These are phyloP conservation scores for Hanseniaspora clermontiae DNA, from an alignment of 805 yeast species.

Conservation along the genomic window DNA sequence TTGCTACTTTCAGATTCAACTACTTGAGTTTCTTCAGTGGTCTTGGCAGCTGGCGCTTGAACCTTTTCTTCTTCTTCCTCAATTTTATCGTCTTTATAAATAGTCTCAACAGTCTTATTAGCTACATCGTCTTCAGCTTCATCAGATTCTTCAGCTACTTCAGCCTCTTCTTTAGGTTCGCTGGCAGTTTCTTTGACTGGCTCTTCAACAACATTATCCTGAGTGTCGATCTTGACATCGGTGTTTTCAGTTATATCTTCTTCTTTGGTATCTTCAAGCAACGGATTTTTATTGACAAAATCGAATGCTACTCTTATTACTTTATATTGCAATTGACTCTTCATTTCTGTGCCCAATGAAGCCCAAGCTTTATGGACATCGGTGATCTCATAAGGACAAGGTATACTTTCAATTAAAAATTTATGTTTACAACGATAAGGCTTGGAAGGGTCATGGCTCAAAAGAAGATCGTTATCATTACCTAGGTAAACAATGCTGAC, in stretches of 20 bases:
- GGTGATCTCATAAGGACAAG: constrained; percentile 48
- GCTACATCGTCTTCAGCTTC: not conserved
- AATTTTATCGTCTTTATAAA: constrained; percentile 3
- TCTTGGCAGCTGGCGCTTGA: constrained; percentile 13
- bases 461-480: constrained; percentile 41
- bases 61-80: constrained; percentile 5
- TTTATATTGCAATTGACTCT: constrained; percentile 44
- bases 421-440: constrained; percentile 76
- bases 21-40: constrained; percentile 18
- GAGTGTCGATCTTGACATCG: not conserved
- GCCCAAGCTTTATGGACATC: constrained; percentile 67
- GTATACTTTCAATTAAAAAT: constrained; percentile 77
- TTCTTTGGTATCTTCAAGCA: not conserved
- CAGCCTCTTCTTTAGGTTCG: too few relatives aligned
- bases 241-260: not conserved
- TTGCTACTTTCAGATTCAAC: constrained; percentile 14
- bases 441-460: constrained; percentile 33
- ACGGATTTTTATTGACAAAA: not conserved
- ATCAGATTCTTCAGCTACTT: constrained; percentile 12
- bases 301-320: constrained; percentile 52
- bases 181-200: not conserved
- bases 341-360: constrained; percentile 48
- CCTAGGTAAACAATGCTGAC: constrained; percentile 83
- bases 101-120: constrained; percentile 5
- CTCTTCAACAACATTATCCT: not conserved